Evolutionary conservation across 305 asterid genomes (phyloP).

Genomic region (Solanum hybrid): DNA sequence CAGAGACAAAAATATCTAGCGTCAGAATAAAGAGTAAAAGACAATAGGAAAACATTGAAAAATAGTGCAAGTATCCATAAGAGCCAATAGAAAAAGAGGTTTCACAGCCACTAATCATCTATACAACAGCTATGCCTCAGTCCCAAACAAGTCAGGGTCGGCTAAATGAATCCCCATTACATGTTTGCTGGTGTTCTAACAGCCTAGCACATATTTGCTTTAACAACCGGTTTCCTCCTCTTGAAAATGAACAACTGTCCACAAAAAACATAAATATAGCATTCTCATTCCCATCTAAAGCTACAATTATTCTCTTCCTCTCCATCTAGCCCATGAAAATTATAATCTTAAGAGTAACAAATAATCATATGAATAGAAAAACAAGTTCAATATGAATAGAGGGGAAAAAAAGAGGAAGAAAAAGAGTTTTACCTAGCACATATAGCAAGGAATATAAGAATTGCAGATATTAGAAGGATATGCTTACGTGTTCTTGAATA

Average conservation of each 20-base stretch:
- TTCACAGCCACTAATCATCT: neutral
- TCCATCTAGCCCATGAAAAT: neutral
- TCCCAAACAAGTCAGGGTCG: neutral
- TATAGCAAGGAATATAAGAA: neutral
- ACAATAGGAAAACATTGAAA: neutral
- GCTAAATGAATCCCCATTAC: neutral
- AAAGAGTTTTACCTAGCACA: neutral
- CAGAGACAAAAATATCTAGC: neutral
- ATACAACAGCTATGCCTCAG: neutral
- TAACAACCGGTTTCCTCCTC: neutral
- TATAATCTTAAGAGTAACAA: neutral
- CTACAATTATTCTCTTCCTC: conserved; percentile 1
- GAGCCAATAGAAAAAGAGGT: neutral
- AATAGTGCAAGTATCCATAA: neutral
- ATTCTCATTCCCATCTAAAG: neutral
- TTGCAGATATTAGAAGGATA: conserved; percentile 3
- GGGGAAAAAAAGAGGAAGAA: neutral
- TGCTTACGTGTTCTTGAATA: conserved; percentile 72
- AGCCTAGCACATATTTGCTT: neutral
- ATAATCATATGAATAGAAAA: neutral
- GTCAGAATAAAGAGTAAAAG: neutral
- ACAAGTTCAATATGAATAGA: neutral
- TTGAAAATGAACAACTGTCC: neutral
- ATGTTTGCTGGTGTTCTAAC: neutral
- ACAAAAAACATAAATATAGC: neutral